Base-by-base conservation (phyloP, 164 flowering plant genomes). In the Euptelea pleiosperma region DNA sequence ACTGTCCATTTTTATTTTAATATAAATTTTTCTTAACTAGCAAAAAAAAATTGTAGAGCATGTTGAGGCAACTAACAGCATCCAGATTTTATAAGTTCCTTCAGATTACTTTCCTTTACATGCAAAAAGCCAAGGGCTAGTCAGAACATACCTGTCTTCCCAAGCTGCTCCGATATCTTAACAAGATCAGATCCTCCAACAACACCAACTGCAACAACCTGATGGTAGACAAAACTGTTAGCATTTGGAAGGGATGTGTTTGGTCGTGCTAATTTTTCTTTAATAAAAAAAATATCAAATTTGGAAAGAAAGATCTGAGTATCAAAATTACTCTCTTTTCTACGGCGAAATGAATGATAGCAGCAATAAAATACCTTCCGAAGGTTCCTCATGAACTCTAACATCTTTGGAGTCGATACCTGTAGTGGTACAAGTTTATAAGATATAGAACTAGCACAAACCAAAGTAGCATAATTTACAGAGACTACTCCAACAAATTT, bases 171-270 rank as follows among this genome's bases (percentile, higher is more conserved):
- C 11, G 93, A 68, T 73, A 94, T 94, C 79, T 94, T 94, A 48
- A 69, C 70, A 62, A 91, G 85, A 70, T 94, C 97, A 53, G 97
- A 94, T 62, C 99, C 99, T 62, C 99, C 97, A 60, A 94, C 97
- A 53, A 94, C 82, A 30, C 99, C 99, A 50, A 94, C 83, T 1
- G 86, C 81, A 49, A 88, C 84, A 61, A 83, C 93, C 99, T 94
- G 79, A 48, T 51, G 22, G 51, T 39, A 40, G 52, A 57, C 25
- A 50, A 47, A 63, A 35, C 26, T 25, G 31, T 35, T 35, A 57
- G 31, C n/a, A 47, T 60, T 42, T 43, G 16, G 34, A 44, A 4
- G 6, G 33, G 31, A 58, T 40, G 29, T 16, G 16, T 41, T 22
- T 35, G 48, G 31, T 26, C 35, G 26, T 30, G 48, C 12, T 42